Percentiles rank a stretch among this genome's conserved stretches.
These are phyloP conservation scores for Porphyrellus cyaneotinctus DNA, from an alignment of 768 basidiomycete species.

Conservation along the genomic window DNA sequence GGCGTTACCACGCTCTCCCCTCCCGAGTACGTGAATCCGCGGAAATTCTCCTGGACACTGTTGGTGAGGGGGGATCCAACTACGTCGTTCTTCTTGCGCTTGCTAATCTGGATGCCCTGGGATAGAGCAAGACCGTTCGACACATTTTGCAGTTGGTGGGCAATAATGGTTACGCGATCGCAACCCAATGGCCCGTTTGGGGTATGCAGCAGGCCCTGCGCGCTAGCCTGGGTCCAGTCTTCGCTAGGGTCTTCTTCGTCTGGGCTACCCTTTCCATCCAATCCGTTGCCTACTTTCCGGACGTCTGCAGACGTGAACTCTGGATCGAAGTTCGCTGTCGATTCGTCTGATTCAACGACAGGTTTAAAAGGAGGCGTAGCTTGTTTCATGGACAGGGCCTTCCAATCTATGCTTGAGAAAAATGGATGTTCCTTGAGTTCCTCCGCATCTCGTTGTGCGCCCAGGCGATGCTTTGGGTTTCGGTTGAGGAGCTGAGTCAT, in stretches of 20 bases:
- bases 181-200: constrained; percentile 79
- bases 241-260: constrained; percentile 68
- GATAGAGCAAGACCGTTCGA: constrained; percentile 15
- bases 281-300: constrained; percentile 57
- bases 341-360: constrained; percentile 95
- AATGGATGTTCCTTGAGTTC: constrained; percentile 97
- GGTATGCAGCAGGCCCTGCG: constrained; percentile 41
- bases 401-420: constrained; percentile 91
- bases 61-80: constrained; percentile 74
- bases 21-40: constrained; percentile 87
- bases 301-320: constrained; percentile 96
- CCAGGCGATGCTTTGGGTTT: constrained; percentile 96
- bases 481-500: constrained; percentile 82
- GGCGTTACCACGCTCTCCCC: constrained; percentile 58
- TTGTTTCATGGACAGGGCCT: constrained; percentile 78
- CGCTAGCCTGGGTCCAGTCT: constrained; percentile 43
- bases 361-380: constrained; percentile 98
- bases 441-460: constrained; percentile 83
- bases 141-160: constrained; percentile 13
- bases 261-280: constrained; percentile 42
- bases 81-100: constrained; percentile 41
- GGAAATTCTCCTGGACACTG: constrained; percentile 94
- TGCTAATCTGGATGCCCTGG: constrained; percentile 49
- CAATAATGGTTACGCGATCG: constrained; percentile 34
- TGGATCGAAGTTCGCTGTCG: constrained; percentile 96